Base-by-base conservation (phyloP, 2,329 filamentous ascomycete genomes). In the Teratosphaeria epicoccoides region DNA sequence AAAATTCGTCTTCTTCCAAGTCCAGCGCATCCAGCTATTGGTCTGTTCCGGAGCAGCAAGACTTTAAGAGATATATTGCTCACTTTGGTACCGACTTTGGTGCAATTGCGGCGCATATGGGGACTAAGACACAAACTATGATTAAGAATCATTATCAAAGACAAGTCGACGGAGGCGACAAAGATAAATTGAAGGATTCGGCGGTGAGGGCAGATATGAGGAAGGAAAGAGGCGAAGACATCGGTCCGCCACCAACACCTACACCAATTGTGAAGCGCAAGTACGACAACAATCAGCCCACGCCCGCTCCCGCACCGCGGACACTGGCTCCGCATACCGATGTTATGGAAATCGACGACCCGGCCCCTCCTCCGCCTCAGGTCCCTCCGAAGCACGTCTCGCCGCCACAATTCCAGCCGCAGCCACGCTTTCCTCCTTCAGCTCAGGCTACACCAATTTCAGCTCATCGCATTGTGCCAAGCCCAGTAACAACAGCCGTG, bases 111-210 rank as follows among this genome's bases (percentile, higher is more conserved):
- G 76, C 76, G 49, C 82, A 88, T 61, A 89, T 93, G 84, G 83
- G 84, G 47, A 88, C 86, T 4, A 91, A 91, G 70, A 91, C 87
- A 17, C 79, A 84, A 51, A 85, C 86, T n/a, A 93, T 93, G 87
- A 87, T 87, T 74, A 76, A 76, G 61, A 77, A 77, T 61, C 71
- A 76, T 57, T 77, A 73, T 52, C 60, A 71, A 48, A 72, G 74
- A 49, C 66, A 72, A 47, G 64, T 74, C 11, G 71, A 74, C 49
- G 63, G 68, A 26, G 72, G 72, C 9, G 68, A 66, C 40, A 58
- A 63, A 46, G 58, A 60, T 4, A 73, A 74, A 22, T 65, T 76
- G 3, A 66, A 71, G 48, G 61, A 68, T 43, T 58, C 66, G 3
- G 74, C 73, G 1, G 61, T 63, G n/a, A 61, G 68, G 50, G 73